A percentile compares a stretch with the other conserved stretches of the same genome.
Evolutionary conservation across 345 rosid genomes (phyloP).

Genomic region (Populus ilicifolia): DNA sequence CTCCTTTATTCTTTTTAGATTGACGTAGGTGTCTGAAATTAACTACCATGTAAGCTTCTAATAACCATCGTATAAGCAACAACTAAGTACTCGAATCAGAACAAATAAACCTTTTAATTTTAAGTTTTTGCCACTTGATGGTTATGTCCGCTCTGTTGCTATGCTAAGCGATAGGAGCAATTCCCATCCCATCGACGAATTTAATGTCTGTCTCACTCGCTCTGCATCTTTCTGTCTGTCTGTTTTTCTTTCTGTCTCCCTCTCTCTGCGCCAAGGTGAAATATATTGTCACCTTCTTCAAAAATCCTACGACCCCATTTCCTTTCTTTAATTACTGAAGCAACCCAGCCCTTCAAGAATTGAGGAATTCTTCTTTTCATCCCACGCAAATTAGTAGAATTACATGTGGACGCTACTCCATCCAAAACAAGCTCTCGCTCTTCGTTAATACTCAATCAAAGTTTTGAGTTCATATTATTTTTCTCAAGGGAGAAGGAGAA

Average conservation of each 20-base stretch:
- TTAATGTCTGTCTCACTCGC: neutral
- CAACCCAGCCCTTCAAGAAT: neutral
- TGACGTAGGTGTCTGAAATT: too few species aligned
- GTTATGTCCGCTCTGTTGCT: too few species aligned
- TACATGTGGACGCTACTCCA: neutral
- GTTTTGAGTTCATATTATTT: too few species aligned
- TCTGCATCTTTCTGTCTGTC: neutral
- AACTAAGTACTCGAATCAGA: too few species aligned
- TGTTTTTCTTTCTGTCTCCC: neutral
- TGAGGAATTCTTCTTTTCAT: neutral
- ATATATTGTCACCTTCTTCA: slow-evolving; percentile 4
- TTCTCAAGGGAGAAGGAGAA: too few species aligned
- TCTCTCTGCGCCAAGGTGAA: slow-evolving; percentile 9
- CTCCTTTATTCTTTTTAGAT: too few species aligned
- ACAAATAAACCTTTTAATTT: too few species aligned
- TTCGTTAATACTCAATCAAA: neutral
- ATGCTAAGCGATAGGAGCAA: neutral
- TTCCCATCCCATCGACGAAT: neutral
- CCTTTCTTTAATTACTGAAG: neutral
- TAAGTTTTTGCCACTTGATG: too few species aligned
- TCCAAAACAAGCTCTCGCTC: neutral
- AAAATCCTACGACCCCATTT: slow-evolving; percentile 2
- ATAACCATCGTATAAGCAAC: too few species aligned
- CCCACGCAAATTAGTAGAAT: neutral
- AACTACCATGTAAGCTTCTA: too few species aligned